Evolutionary conservation across 2,329 filamentous ascomycete species (phyloP).

Genomic region (Neofusicoccum umdonicola): DNA sequence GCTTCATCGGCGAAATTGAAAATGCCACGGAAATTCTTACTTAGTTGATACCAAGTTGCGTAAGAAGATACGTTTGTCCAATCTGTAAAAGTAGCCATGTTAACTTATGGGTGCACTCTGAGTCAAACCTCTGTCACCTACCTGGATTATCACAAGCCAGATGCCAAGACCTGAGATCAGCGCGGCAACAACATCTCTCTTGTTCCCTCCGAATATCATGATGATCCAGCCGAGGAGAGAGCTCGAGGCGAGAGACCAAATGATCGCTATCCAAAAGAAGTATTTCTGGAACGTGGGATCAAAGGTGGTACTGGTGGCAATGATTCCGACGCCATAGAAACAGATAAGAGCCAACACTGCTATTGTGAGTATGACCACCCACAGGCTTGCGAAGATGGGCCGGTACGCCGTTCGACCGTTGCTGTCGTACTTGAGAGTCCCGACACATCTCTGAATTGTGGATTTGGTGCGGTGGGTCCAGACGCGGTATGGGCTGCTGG

Average conservation of each 20-base stretch:
- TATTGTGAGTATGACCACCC: background rate
- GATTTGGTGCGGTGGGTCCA: background rate
- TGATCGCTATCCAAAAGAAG: conserved; percentile 11
- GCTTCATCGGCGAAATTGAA: no score
- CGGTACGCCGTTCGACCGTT: background rate
- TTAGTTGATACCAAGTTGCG: background rate
- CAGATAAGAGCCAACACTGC: background rate
- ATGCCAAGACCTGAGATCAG: background rate
- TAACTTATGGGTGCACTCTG: background rate
- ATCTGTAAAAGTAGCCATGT: background rate
- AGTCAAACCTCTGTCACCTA: background rate
- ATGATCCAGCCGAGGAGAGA: background rate
- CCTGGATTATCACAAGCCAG: conserved; percentile 8
- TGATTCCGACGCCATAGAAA: conserved; percentile 14
- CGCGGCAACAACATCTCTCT: background rate
- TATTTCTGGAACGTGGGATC: background rate
- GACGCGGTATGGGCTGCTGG: background rate
- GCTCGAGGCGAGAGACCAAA: conserved; percentile 5
- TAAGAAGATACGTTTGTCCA: background rate
- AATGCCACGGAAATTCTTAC: no score
- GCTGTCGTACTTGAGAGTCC: background rate
- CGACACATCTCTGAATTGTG: background rate
- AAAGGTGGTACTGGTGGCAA: conserved; percentile 1
- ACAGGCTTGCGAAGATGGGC: background rate
- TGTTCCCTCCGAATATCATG: background rate